Evolutionary conservation across 169 alveolate species (phyloP).

Genomic region (Plasmodium billcollinsi): DNA sequence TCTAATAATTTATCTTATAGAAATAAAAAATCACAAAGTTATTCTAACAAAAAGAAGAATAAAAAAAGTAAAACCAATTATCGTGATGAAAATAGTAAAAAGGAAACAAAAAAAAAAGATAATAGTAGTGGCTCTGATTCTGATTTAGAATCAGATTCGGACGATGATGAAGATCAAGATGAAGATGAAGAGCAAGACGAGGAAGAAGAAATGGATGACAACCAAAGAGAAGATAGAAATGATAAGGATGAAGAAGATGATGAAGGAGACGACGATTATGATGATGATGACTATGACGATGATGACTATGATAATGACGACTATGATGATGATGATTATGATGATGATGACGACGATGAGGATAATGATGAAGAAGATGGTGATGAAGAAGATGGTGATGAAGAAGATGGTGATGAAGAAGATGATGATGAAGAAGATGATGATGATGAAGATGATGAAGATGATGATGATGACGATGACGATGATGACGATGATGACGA

Average conservation of each 20-base stretch:
- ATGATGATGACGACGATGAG: neutral
- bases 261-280: constrained; percentile 16
- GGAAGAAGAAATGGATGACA: neutral
- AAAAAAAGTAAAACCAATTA: constrained; percentile 22
- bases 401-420: neutral
- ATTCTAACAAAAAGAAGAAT: constrained; percentile 20
- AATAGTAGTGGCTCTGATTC: constrained; percentile 9
- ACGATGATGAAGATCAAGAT: constrained; percentile 26
- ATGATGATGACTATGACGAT: constrained; percentile 3
- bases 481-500: neutral
- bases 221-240: neutral
- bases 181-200: constrained; percentile 26
- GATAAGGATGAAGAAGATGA: constrained; percentile 22
- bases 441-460: neutral
- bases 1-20: constrained; percentile 8
- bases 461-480: neutral
- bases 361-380: neutral
- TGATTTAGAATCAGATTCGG: constrained; percentile 38
- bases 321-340: neutral
- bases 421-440: constrained; percentile 2
- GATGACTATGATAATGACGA: constrained; percentile 1
- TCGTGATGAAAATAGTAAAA: constrained; percentile 20
- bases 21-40: constrained; percentile 3
- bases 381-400: neutral
- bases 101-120: constrained; percentile 12